Percentiles rank a stretch among this genome's conserved stretches.
phyloP scores from a whole-genome alignment of 257 asterid species.

The Solanum paucissectum region DNA sequence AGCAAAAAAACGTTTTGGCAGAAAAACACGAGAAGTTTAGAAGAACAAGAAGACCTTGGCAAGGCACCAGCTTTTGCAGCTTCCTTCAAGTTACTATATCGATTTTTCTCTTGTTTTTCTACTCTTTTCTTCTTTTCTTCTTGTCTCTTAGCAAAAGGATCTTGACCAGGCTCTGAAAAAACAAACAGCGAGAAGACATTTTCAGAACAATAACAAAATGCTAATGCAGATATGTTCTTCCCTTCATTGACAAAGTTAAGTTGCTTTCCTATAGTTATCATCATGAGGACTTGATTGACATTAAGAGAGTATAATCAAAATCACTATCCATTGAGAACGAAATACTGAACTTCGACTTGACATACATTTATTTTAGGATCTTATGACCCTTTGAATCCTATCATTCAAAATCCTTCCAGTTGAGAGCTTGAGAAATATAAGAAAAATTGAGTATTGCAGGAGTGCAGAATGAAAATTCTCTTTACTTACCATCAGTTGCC shows the following conservation, averaged over 20 bases:
- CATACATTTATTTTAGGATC: background rate
- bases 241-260: background rate
- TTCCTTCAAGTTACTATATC: slow-evolving; percentile 61
- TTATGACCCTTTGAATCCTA: background rate
- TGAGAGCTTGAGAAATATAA: background rate
- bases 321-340: background rate
- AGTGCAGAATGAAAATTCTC: background rate
- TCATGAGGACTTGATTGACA: background rate
- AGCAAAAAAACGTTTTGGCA: background rate
- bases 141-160: slow-evolving; percentile 78
- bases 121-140: slow-evolving; percentile 76
- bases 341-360: background rate
- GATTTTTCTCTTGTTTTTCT: slow-evolving; percentile 72
- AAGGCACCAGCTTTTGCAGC: slow-evolving; percentile 79
- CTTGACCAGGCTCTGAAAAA: slow-evolving; percentile 65
- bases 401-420: background rate
- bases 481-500: slow-evolving; percentile 61
- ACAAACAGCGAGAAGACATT: background rate
- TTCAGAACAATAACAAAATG: background rate
- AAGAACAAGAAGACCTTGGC: slow-evolving; percentile 55
- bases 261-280: background rate
- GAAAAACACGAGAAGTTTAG: background rate
- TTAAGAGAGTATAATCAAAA: background rate
- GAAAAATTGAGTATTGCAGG: background rate
- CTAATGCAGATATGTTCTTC: background rate